Evolutionary conservation across 768 basidiomycete genomes (phyloP).

Genomic region (Candolleomyces efflorescens): DNA sequence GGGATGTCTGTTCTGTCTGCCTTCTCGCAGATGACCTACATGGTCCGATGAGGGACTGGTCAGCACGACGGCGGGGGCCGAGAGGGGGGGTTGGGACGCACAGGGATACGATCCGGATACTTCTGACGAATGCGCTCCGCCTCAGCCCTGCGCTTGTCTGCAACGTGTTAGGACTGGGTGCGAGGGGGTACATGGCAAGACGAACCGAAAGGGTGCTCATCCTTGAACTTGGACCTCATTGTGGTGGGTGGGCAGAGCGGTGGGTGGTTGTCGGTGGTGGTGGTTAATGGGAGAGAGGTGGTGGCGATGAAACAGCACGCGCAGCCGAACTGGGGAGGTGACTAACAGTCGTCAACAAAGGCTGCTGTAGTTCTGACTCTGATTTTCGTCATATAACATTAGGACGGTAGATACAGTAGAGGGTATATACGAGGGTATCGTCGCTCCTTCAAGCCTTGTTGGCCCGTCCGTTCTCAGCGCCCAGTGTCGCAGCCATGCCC

Average conservation of each 20-base stretch:
- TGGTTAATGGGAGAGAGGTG: constrained; percentile 9
- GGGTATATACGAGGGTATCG: neutral
- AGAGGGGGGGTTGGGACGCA: constrained; percentile 36
- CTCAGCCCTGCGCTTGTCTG: constrained; percentile 99
- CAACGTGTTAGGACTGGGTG: constrained; percentile 26
- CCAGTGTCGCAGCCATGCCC: constrained; percentile 71
- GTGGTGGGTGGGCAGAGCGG: constrained; percentile 14
- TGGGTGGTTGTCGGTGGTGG: constrained; percentile 7
- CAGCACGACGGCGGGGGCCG: neutral
- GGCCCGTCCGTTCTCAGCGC: constrained; percentile 29
- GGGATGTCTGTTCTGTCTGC: constrained; percentile 98
- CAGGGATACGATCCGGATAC: constrained; percentile 97
- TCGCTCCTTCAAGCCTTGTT: neutral
- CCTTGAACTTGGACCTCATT: constrained; percentile 97
- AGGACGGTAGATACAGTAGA: neutral
- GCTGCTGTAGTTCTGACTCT: constrained; percentile 1
- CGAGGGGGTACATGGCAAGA: constrained; percentile 15
- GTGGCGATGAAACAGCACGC: constrained; percentile 34
- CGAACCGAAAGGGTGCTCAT: constrained; percentile 97
- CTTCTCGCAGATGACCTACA: constrained; percentile 98
- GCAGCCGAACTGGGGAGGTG: constrained; percentile 27
- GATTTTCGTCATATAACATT: no score
- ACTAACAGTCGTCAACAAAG: constrained; percentile 37
- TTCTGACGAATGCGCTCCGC: constrained; percentile 98
- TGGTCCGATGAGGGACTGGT: constrained; percentile 12